Evolutionary conservation across 1,284 basidiomycete species (phyloP).

Genomic region (Sanghuangporus weigelae): DNA sequence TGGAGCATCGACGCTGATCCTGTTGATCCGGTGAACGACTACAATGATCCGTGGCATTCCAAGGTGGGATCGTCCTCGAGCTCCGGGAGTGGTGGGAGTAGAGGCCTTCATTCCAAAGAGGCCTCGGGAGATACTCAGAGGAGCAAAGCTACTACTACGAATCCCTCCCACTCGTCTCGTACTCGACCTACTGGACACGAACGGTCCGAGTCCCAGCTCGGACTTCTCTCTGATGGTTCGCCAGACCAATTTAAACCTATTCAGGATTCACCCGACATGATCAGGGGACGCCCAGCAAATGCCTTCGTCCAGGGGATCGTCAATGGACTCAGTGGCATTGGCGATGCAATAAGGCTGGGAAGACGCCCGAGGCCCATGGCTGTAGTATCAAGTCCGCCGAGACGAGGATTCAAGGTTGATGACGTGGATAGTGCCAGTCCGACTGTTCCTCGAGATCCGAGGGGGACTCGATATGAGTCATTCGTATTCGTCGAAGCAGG

Average conservation of each 20-base stretch:
- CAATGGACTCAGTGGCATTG: not conserved
- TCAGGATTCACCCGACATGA: slow-evolving; percentile 10
- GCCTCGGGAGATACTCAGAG: not conserved
- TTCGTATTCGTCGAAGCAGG: not conserved
- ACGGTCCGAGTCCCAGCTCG: slow-evolving; percentile 4
- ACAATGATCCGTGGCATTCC: not conserved
- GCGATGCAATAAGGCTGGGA: not conserved
- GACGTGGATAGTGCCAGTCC: slow-evolving; percentile 15
- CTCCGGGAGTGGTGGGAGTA: not conserved
- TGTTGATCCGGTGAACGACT: not conserved
- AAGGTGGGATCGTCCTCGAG: not conserved
- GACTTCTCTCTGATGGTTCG: not conserved
- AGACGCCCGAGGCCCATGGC: slow-evolving; percentile 1
- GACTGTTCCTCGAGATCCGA: not conserved
- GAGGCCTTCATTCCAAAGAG: not conserved
- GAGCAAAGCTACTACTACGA: not conserved
- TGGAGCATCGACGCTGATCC: slow-evolving; percentile 16
- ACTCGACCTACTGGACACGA: not conserved
- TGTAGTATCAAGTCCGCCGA: slow-evolving; percentile 11
- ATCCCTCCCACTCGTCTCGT: not conserved
- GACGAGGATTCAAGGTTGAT: slow-evolving; percentile 15
- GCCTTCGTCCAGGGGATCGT: not conserved
- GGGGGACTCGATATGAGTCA: not conserved
- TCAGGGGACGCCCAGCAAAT: not conserved
- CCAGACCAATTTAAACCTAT: not conserved